These are phyloP conservation scores for Lentinus brumalis DNA, from an alignment of 768 basidiomycete genomes.

Conservation along the genomic window DNA sequence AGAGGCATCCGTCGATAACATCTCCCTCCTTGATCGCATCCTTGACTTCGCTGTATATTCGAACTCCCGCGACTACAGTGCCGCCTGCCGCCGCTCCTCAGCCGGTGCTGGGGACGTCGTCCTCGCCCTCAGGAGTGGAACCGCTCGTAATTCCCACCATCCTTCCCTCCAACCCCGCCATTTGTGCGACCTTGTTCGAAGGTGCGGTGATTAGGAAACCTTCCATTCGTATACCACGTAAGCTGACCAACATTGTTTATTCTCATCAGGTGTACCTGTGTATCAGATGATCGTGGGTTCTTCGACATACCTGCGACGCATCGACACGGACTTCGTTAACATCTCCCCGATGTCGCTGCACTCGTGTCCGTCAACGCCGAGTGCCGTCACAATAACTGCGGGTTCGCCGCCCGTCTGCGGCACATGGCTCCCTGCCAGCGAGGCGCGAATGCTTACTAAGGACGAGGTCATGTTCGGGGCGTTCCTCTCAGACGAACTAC, in stretches of 20 bases:
- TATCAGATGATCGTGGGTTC: slow-evolving; percentile 67
- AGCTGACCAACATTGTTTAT: slow-evolving; percentile 15
- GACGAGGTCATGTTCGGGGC: slow-evolving; percentile 51
- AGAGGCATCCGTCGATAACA: slow-evolving; percentile 15
- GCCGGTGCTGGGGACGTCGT: background rate
- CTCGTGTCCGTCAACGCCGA: slow-evolving; percentile 41
- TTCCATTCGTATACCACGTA: slow-evolving; percentile 15
- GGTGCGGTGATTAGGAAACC: slow-evolving; percentile 43
- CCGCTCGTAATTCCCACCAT: slow-evolving; percentile 64
- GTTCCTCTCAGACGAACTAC: slow-evolving; percentile 65
- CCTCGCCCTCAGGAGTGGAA: slow-evolving; percentile 26
- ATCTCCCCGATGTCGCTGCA: slow-evolving; percentile 57
- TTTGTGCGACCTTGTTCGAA: slow-evolving; percentile 71
- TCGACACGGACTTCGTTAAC: slow-evolving; percentile 81
- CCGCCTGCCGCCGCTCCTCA: background rate
- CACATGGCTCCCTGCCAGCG: slow-evolving; percentile 68
- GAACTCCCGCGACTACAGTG: slow-evolving; percentile 3
- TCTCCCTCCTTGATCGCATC: slow-evolving; percentile 21
- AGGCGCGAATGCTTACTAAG: slow-evolving; percentile 54
- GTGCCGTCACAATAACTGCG: slow-evolving; percentile 52
- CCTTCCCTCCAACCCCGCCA: slow-evolving; percentile 59
- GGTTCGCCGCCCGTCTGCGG: slow-evolving; percentile 58
- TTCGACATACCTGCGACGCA: slow-evolving; percentile 62
- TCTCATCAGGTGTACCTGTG: slow-evolving; percentile 62
- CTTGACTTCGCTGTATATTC: slow-evolving; percentile 17